Percentiles rank a stretch among this genome's conserved stretches.
phyloP scores from a whole-genome alignment of 139 green algal genomes.

The Dunaliella primolecta region DNA sequence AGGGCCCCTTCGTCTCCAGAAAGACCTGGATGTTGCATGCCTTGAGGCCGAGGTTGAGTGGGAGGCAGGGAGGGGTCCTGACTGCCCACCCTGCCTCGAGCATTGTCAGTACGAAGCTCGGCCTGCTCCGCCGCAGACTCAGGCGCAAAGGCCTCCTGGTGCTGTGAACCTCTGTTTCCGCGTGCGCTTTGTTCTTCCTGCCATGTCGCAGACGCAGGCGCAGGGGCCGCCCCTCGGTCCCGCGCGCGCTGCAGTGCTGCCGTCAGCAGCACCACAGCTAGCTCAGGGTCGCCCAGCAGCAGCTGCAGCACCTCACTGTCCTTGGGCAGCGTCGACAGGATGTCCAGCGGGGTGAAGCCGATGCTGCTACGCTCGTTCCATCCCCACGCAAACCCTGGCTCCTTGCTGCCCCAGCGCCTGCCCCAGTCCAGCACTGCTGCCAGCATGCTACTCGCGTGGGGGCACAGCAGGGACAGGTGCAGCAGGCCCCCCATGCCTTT shows the following conservation, averaged over 20 bases:
- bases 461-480: background rate
- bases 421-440: background rate
- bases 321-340: background rate
- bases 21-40: too few species aligned
- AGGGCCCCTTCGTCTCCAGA: too few species aligned
- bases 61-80: too few species aligned
- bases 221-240: too few species aligned
- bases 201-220: too few species aligned
- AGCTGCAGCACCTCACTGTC: background rate
- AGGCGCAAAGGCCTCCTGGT: too few species aligned
- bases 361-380: background rate
- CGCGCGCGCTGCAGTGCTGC: background rate
- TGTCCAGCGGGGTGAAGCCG: background rate
- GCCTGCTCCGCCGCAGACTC: too few species aligned
- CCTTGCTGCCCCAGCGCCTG: background rate
- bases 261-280: background rate
- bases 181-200: too few species aligned
- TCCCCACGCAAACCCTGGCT: background rate
- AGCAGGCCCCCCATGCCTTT: background rate
- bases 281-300: background rate
- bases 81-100: background rate
- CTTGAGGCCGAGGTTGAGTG: too few species aligned
- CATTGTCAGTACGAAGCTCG: background rate
- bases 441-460: background rate
- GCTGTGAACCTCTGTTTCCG: too few species aligned